Conservation (phyloP, 352 stramenopile genomes). For the Phytophthora niederhauseri region DNA sequence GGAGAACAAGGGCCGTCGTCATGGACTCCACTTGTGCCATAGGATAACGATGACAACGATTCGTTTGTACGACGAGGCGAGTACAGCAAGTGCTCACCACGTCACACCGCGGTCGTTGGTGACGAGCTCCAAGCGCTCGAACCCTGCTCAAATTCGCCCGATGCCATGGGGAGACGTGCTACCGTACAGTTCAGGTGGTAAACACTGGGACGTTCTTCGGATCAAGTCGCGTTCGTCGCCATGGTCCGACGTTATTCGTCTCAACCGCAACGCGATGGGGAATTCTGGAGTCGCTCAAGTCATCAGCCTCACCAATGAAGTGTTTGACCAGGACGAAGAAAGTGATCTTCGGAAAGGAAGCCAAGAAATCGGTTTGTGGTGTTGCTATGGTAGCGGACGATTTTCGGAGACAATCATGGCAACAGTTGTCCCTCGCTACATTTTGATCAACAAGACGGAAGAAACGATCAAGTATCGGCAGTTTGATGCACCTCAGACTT, state of each 20-base stretch:
- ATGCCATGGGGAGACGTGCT: constrained; percentile 84
- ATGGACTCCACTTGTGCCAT: constrained; percentile 87
- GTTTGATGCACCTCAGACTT: constrained; percentile 75
- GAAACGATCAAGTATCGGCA: constrained; percentile 89
- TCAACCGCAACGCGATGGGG: constrained; percentile 90
- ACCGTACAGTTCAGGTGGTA: constrained; percentile 72
- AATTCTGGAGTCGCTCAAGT: constrained; percentile 89
- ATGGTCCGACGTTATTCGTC: constrained; percentile 86
- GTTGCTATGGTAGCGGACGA: constrained; percentile 78
- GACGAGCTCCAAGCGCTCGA: constrained; percentile 74
- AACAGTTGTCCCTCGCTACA: constrained; percentile 86
- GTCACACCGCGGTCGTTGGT: constrained; percentile 76
- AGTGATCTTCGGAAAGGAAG: constrained; percentile 70
- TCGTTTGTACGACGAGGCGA: constrained; percentile 87
- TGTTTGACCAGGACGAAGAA: constrained; percentile 56
- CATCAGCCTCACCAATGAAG: constrained; percentile 82
- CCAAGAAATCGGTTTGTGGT: constrained; percentile 88
- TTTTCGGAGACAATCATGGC: constrained; percentile 90
- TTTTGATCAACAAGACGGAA: constrained; percentile 88
- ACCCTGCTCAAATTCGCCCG: constrained; percentile 78
- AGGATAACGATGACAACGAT: constrained; percentile 90
- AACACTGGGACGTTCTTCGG: constrained; percentile 85
- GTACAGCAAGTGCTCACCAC: constrained; percentile 85
- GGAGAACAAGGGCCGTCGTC: constrained; percentile 61
- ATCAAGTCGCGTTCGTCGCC: constrained; percentile 76